Evolutionary conservation across 2,329 filamentous ascomycete genomes (phyloP).

Genomic region (Verticillium alfalfae): DNA sequence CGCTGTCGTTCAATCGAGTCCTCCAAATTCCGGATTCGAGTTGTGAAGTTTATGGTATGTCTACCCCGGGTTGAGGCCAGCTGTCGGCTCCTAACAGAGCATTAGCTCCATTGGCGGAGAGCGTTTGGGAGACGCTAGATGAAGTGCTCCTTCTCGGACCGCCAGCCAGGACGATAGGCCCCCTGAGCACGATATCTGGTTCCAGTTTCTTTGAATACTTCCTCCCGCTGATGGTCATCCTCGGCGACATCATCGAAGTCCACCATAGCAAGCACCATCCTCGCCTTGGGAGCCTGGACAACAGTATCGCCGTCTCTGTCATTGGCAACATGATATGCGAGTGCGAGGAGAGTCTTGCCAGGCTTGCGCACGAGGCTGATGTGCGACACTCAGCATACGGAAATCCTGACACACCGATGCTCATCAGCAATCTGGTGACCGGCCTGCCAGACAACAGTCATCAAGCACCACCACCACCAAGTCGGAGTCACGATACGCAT

Average conservation of each 20-base stretch:
- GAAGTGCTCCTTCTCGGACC: slow-evolving; percentile 20
- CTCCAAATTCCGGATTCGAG: slow-evolving; percentile 39
- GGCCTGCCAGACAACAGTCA: slow-evolving; percentile 1
- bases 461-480: background rate
- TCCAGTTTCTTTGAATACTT: slow-evolving; percentile 44
- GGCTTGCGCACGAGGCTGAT: slow-evolving; percentile 17
- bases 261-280: slow-evolving; percentile 38
- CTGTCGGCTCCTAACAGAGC: background rate
- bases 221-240: slow-evolving; percentile 40
- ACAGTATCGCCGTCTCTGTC: slow-evolving; percentile 23
- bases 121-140: slow-evolving; percentile 32
- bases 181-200: slow-evolving; percentile 31
- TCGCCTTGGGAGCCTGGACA: slow-evolving; percentile 28
- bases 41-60: slow-evolving; percentile 32
- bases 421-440: slow-evolving; percentile 16
- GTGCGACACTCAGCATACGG: background rate
- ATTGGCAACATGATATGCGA: slow-evolving; percentile 29
- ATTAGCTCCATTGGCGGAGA: slow-evolving; percentile 31
- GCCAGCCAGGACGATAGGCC: slow-evolving; percentile 27
- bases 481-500: slow-evolving; percentile 9
- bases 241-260: slow-evolving; percentile 42
- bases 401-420: background rate
- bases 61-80: background rate
- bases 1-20: slow-evolving; percentile 38
- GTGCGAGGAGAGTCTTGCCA: slow-evolving; percentile 31